Percentiles rank a stretch among this genome's conserved stretches.
Conservation (phyloP, 257 asterid species). For the Linderniella brevidens region DNA sequence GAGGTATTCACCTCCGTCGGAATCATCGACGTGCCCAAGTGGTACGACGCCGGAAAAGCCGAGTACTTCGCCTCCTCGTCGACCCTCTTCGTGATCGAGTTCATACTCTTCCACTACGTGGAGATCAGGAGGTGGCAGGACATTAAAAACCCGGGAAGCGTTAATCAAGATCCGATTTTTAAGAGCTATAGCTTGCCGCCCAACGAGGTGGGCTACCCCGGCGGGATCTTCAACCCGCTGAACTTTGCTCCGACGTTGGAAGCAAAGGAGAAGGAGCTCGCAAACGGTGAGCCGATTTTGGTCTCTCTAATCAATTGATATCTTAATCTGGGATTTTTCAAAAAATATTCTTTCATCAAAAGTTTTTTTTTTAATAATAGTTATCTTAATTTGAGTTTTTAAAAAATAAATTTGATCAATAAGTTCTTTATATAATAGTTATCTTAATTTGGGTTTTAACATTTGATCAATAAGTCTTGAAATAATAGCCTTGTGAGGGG, state of each 20-base stretch:
- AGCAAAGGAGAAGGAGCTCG: conserved; percentile 89
- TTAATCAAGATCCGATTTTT: conserved; percentile 89
- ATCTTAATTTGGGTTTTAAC: too few relatives aligned
- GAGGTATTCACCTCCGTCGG: conserved; percentile 61
- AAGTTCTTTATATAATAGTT: too few relatives aligned
- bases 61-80: conserved; percentile 84
- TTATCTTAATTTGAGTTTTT: too few relatives aligned
- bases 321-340: too few relatives aligned
- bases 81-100: conserved; percentile 78
- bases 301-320: not conserved
- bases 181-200: conserved; percentile 79
- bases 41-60: conserved; percentile 80
- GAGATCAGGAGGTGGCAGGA: conserved; percentile 98
- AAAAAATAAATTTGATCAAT: not conserved
- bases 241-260: conserved; percentile 59
- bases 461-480: too few relatives aligned
- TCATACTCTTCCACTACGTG: conserved; percentile 85
- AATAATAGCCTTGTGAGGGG: too few relatives aligned
- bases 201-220: conserved; percentile 66
- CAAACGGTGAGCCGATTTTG: conserved; percentile 41
- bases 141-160: conserved; percentile 91
- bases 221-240: conserved; percentile 83
- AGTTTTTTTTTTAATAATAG: too few relatives aligned
- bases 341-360: too few relatives aligned
- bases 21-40: conserved; percentile 57